phyloP scores from a whole-genome alignment of 2,329 filamentous ascomycete genomes.

The Tolypocladium paradoxum region DNA sequence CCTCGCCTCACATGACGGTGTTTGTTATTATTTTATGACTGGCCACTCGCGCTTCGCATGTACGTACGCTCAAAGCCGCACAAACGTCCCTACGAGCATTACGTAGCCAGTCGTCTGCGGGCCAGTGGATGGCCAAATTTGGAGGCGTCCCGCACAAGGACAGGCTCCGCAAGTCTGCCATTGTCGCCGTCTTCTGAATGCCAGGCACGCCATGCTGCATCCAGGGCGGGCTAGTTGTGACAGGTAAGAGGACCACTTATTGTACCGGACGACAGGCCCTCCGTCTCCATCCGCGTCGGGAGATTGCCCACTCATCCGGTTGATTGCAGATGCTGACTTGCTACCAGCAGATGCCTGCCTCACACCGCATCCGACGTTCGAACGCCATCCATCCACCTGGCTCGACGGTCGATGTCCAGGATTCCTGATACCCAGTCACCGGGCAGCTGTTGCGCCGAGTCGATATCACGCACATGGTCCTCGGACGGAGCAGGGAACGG shows the following conservation, averaged over 20 bases:
- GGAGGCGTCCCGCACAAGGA: neutral
- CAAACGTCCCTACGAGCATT: neutral
- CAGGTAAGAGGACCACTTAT: neutral
- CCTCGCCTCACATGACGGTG: neutral
- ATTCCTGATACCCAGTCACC: neutral
- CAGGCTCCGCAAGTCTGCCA: neutral
- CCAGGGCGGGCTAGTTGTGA: neutral
- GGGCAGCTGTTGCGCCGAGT: neutral
- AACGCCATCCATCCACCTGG: neutral
- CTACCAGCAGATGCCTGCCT: neutral
- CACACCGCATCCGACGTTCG: neutral
- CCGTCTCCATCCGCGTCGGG: neutral
- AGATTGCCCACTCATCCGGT: neutral
- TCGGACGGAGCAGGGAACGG: neutral
- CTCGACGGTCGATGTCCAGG: neutral
- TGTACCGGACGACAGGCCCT: neutral
- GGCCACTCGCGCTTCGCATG: no score
- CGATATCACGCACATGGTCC: neutral
- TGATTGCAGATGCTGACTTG: neutral
- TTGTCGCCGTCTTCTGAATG: neutral
- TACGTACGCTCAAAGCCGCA: neutral
- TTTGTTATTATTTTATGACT: neutral
- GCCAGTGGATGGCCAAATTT: neutral
- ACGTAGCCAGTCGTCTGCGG: neutral
- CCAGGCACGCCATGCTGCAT: neutral